Conservation (phyloP, 805 yeast species). For the Nakazawaea laoshanensis region DNA sequence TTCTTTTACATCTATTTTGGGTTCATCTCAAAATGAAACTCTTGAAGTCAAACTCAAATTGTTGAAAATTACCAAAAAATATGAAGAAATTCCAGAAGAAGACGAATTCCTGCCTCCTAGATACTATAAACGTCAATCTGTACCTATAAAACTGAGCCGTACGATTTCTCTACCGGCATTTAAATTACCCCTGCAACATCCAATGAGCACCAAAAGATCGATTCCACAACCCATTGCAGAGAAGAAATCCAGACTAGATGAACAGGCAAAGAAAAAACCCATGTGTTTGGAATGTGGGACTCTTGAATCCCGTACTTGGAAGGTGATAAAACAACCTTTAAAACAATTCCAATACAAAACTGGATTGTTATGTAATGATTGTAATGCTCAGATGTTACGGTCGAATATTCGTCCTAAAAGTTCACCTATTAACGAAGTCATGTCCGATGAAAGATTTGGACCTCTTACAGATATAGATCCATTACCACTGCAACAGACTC, state of each 20-base stretch:
- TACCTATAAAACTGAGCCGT: slow-evolving; percentile 7
- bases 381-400: slow-evolving; percentile 8
- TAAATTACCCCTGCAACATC: no score
- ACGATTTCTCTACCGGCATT: slow-evolving; percentile 10
- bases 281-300: slow-evolving; percentile 10
- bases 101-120: no score
- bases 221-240: no score
- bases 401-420: not conserved
- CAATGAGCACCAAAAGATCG: no score
- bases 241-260: slow-evolving; percentile 6
- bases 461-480: slow-evolving; percentile 39
- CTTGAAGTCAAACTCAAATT: slow-evolving; percentile 49
- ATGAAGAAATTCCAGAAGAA: no score
- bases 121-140: no score
- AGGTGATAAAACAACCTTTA: slow-evolving; percentile 6
- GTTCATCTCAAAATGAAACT: slow-evolving; percentile 35
- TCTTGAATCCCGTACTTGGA: slow-evolving; percentile 9
- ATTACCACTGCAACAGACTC: slow-evolving; percentile 18
- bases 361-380: slow-evolving; percentile 9
- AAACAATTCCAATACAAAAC: slow-evolving; percentile 4
- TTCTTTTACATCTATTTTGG: slow-evolving; percentile 35
- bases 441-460: slow-evolving; percentile 19
- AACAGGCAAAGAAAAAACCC: slow-evolving; percentile 2
- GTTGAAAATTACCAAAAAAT: slow-evolving; percentile 13
- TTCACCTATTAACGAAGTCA: slow-evolving; percentile 6